A percentile compares a stretch with the other conserved stretches of the same genome.
Evolutionary conservation across 768 basidiomycete species (phyloP).

Genomic region (Auriscalpium vulgare): DNA sequence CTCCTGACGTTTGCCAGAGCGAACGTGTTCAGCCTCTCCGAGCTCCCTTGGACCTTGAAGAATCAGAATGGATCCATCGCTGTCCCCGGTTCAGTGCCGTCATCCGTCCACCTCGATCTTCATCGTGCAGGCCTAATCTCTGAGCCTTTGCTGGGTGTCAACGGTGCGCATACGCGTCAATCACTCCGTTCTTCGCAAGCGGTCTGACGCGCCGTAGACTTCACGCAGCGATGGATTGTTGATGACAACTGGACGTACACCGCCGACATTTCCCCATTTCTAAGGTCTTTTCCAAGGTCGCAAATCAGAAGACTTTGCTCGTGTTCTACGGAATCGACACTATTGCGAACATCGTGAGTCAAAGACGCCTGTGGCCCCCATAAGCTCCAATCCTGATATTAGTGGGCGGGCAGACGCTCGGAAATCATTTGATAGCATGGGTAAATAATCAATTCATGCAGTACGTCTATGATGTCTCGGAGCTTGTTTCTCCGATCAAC

Average conservation of each 20-base stretch:
- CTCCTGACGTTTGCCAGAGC: slow-evolving; percentile 15
- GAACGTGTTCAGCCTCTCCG: slow-evolving; percentile 34
- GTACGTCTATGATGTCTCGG: slow-evolving; percentile 41
- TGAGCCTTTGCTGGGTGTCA: slow-evolving; percentile 44
- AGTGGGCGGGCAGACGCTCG: slow-evolving; percentile 32
- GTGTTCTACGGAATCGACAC: slow-evolving; percentile 54
- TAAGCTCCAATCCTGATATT: not conserved
- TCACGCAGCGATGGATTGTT: slow-evolving; percentile 46
- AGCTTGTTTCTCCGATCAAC: slow-evolving; percentile 16
- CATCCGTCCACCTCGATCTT: slow-evolving; percentile 48
- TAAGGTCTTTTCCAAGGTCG: slow-evolving; percentile 16
- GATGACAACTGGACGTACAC: slow-evolving; percentile 55
- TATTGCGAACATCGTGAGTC: slow-evolving; percentile 42
- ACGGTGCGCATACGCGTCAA: slow-evolving; percentile 33
- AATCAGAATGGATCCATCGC: slow-evolving; percentile 47
- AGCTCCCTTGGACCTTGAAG: slow-evolving; percentile 42
- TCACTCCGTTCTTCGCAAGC: not conserved
- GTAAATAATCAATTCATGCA: slow-evolving; percentile 52
- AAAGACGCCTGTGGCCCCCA: not conserved
- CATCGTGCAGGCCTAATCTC: slow-evolving; percentile 43
- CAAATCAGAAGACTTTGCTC: slow-evolving; percentile 30
- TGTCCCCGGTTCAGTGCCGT: slow-evolving; percentile 44
- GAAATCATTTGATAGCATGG: slow-evolving; percentile 45
- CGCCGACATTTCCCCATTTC: slow-evolving; percentile 40
- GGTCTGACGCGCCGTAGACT: slow-evolving; percentile 27